Base-by-base conservation (phyloP, 169 alveolate species). In the Babesia caballi region DNA sequence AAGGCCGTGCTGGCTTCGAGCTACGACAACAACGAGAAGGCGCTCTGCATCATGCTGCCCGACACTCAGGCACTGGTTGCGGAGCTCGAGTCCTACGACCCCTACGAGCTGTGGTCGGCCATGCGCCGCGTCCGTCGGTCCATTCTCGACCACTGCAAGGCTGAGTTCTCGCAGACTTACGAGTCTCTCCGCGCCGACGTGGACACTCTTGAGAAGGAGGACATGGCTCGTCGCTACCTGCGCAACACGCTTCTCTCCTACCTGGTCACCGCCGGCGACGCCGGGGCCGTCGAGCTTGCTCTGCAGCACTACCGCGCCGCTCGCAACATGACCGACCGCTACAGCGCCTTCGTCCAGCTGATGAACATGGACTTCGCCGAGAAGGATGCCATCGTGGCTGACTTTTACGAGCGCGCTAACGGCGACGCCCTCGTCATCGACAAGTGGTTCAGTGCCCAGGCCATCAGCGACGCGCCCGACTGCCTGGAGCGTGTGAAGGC, bases 361-460 rank as follows among this genome's bases (percentile, higher is more conserved):
- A 65, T 69, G 82, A 69, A 81, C 46, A 81, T 81, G 88, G 84
- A 61, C 17, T 81, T 71, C 44, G 68, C 69, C 12, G 82, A 35
- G 21, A 70, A 72, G 53, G 67, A 81, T 42, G 60, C 19, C 12
- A 49, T 71, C 8, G 60, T 81, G 1, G 63, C 57, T 41, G 84
- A 81, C 80, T 81, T 81, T 33, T 81, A 81, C 66, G 72, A 32
- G 32, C 38, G 42, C 25, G 88, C 88, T 17, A 66, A 52, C 15
- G 88, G 88, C 42, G 87, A 82, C 44, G 85, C 75, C 42, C 53
- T 74, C 30, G 83, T 85, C 17, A 82, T 89, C 35, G 89, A 84
- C 73, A 84, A 84, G 76, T 89, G 94, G 94, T 82, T 89, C 49
- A 67, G 65, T 51, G 85, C 89, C 3, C 92, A 82, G 67, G 90